phyloP scores from a whole-genome alignment of 352 stramenopile genomes.

The Globisporangium heterothallicum region DNA sequence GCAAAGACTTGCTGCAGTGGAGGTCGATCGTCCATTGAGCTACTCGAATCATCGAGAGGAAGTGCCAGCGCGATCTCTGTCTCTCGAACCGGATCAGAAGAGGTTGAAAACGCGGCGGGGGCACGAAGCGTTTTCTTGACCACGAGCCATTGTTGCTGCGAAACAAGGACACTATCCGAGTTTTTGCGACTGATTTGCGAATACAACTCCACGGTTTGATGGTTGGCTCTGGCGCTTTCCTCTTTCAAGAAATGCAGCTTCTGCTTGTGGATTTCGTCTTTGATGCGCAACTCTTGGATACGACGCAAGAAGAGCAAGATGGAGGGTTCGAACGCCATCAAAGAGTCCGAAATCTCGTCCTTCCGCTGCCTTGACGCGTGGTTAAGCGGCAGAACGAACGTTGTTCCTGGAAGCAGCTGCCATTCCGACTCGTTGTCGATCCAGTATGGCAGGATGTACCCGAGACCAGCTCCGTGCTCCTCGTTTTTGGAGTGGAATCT shows the following conservation, averaged over 20 bases:
- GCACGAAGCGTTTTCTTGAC: conserved; percentile 34
- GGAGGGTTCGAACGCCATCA: conserved; percentile 69
- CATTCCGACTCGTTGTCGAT: conserved; percentile 42
- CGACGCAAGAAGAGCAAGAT: conserved; percentile 75
- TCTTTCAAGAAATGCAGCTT: conserved; percentile 42
- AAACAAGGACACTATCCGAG: conserved; percentile 6
- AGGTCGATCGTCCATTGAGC: conserved; percentile 19
- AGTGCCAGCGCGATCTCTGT: conserved; percentile 62
- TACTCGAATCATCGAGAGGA: conserved; percentile 20
- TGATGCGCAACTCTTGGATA: conserved; percentile 57
- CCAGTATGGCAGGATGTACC: conserved; percentile 82
- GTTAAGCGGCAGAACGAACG: conserved; percentile 76
- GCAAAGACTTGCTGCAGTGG: conserved; percentile 78
- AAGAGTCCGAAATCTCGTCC: conserved; percentile 52
- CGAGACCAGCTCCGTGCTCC: conserved; percentile 38
- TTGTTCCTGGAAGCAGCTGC: conserved; percentile 43
- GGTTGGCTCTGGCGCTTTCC: conserved; percentile 3
- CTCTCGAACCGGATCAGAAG: conserved; percentile 10
- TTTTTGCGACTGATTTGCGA: conserved; percentile 20
- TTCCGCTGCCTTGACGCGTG: conserved; percentile 29
- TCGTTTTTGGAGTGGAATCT: conserved; percentile 65
- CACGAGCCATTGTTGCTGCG: conserved; percentile 58
- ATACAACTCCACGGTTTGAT: conserved; percentile 35
- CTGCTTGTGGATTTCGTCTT: conserved; percentile 29
- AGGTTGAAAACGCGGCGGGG: conserved; percentile 15